Evolutionary conservation across 495 filamentous ascomycete genomes (phyloP), one percentile per base, ranked within the genome.

Genomic region (Neurospora sp.): DNA sequence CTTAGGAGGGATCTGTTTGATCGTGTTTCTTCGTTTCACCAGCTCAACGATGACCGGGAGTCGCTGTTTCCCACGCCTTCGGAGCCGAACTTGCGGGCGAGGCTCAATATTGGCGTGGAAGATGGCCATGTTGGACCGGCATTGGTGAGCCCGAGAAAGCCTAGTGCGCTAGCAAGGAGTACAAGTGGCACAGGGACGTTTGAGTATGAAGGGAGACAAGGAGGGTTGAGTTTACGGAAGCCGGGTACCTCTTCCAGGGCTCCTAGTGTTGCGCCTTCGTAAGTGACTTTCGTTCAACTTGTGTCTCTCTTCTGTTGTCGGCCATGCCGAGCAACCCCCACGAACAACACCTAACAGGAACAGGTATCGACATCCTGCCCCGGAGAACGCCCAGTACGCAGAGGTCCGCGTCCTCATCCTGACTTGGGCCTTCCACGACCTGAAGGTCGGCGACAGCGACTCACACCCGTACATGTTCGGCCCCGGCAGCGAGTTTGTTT

Each of bases 371-470:
- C 27, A 66, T 1, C 41, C 69, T 72, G 20, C 44, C 72, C 18
- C 14, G 23, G 62, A 73, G 37, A 66, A 27, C n/a, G 62, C 70
- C 7, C 74, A 77, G 38, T 81, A 81, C 74, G 73, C 48, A 23
- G 70, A 79, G 40, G 79, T 81, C 11, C 76, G 78, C 69, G 78
- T 73, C 23, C 75, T 81, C 8, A 79, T 81, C 69, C 62, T 81
- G 12, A 81, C 80, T 3, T 81, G 80, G 80, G 46, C 59, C 10
- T 81, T 80, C 71, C 80, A 81, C 66, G 80, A 81, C 44, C 71
- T 81, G 3, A 72, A 77, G 9, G 44, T 73, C 35, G 74, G 76
- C 48, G 72, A 76, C 12, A 18, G 27, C 23, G 54, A 66, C 14
- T 35, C 54, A 9, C 54, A 66, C 14, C 54, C 54, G 14, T 80